Base-by-base conservation (phyloP, 2,329 filamentous ascomycete species). In the Fusarium foetens region DNA sequence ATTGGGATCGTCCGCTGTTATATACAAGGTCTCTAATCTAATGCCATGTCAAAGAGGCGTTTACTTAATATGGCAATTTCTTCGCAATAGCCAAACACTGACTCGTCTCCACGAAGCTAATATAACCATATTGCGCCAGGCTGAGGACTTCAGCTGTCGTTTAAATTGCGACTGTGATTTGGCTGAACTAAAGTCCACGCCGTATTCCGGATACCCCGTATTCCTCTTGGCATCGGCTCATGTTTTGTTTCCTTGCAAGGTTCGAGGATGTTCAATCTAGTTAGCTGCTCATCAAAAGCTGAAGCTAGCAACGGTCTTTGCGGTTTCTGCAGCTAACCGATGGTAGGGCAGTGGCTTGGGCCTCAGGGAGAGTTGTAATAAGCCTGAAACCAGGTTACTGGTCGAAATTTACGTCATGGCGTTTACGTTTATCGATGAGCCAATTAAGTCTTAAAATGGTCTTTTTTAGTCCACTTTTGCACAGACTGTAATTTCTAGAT, bases 401-500 rank as follows among this genome's bases (percentile, higher is more conserved):
- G 23, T 21, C 8, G 13, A 38, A 38, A 27, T 53, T 27, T 27
- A 27, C 17, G 23, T n/a, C 23, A 53, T n/a, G 23, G 31, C 33
- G 49, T 38, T 53, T 17, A n/a, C n/a, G 33, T 16, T 9, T 27
- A 8, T 13, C 0, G 6, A 5, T 5, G 2, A 13, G 10, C 39
- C 39, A 41, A n/a, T 41, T 1, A 8, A 8, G 2, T 10, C 8
- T 7, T 36, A 5, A 8, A 11, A 8, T 8, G 0, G 7, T 11
- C 11, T 25, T 4, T 3, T 5, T 45, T 29, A 10, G 19, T 29
- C 7, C 23, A 8, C 17, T 1, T 5, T 0, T 27, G 49, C 23
- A 38, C 33, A 21, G 33, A 38, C 19, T 12, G 48, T 14, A 21
- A 52, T 52, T 36, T 52, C 49, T 52, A 16, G 8, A n/a, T 16